These are phyloP conservation scores for Starmerella powellii DNA, from an alignment of 805 yeast species.

Conservation along the genomic window DNA sequence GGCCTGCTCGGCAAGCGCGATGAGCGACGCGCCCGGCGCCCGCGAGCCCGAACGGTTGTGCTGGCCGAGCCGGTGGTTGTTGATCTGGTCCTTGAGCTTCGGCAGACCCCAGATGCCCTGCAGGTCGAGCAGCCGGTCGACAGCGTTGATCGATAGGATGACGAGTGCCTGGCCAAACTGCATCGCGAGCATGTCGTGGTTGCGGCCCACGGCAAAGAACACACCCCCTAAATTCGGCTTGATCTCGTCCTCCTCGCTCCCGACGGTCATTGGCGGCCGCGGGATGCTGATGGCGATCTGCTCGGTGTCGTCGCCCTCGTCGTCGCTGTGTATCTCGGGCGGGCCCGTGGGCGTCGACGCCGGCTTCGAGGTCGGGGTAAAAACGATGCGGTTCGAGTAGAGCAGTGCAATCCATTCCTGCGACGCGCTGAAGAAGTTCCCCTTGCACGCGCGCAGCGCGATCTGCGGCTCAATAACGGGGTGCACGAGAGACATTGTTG, in stretches of 20 bases:
- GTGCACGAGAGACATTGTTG: slow-evolving; percentile 16
- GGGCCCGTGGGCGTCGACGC: not conserved
- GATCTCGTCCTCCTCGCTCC: slow-evolving; percentile 5
- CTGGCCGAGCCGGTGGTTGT: too few relatives aligned
- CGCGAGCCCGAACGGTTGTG: too few relatives aligned
- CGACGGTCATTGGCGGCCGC: slow-evolving; percentile 17
- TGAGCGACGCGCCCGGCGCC: not conserved
- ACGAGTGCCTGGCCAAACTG: slow-evolving; percentile 9
- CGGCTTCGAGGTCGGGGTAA: not conserved
- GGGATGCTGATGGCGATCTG: slow-evolving; percentile 12
- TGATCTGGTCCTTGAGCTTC: slow-evolving; percentile 6
- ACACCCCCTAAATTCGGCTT: slow-evolving; percentile 15
- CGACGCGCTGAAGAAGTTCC: slow-evolving; percentile 14
- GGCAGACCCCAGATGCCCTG: slow-evolving; percentile 20
- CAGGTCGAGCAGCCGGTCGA: slow-evolving; percentile 11
- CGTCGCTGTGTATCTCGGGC: not conserved
- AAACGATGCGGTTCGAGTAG: slow-evolving; percentile 17
- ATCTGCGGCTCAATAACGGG: slow-evolving; percentile 17
- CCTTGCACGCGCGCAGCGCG: slow-evolving; percentile 15
- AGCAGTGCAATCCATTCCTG: slow-evolving; percentile 14
- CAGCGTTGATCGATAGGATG: slow-evolving; percentile 10
- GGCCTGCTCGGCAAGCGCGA: not conserved
- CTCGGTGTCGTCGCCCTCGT: not conserved
- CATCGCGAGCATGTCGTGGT: slow-evolving; percentile 14
- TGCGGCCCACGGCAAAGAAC: slow-evolving; percentile 16